Conservation (phyloP, 2,329 filamentous ascomycete species). For the Aspergillus ustus region DNA sequence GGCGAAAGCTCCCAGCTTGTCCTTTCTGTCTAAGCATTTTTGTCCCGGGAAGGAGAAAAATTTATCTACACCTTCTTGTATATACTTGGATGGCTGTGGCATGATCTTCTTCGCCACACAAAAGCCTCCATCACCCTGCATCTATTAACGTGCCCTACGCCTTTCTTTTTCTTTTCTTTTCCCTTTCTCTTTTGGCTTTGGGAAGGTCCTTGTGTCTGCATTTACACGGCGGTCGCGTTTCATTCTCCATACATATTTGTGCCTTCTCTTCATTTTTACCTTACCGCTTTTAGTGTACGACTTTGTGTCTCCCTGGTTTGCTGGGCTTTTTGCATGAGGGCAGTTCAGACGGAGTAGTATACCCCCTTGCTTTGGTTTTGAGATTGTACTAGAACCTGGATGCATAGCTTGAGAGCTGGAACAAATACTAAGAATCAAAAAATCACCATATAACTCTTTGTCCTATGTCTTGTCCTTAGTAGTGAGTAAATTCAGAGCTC, state of each 20-base stretch:
- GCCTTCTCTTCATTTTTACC: constrained; percentile 21
- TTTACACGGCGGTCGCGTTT: constrained; percentile 32
- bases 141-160: constrained; percentile 31
- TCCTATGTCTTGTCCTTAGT: not conserved
- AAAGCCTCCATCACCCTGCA: constrained; percentile 31
- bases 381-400: constrained; percentile 19
- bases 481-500: not conserved
- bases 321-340: constrained; percentile 34
- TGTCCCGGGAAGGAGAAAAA: constrained; percentile 19
- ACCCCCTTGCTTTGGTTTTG: constrained; percentile 37
- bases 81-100: constrained; percentile 29
- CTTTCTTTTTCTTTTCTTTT: constrained; percentile 26
- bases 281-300: constrained; percentile 22
- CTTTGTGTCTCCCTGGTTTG: constrained; percentile 24
- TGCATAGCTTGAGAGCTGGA: constrained; percentile 11
- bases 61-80: constrained; percentile 30
- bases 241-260: constrained; percentile 21
- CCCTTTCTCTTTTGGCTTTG: constrained; percentile 16
- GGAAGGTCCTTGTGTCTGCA: constrained; percentile 31
- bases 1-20: constrained; percentile 64
- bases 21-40: constrained; percentile 64
- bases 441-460: constrained; percentile 5
- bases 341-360: constrained; percentile 35
- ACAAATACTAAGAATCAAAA: constrained; percentile 12
- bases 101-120: constrained; percentile 21